A percentile compares a stretch with the other conserved stretches of the same genome.
Conservation (phyloP, 2,329 filamentous ascomycete genomes). For the Penicillium sp. region DNA sequence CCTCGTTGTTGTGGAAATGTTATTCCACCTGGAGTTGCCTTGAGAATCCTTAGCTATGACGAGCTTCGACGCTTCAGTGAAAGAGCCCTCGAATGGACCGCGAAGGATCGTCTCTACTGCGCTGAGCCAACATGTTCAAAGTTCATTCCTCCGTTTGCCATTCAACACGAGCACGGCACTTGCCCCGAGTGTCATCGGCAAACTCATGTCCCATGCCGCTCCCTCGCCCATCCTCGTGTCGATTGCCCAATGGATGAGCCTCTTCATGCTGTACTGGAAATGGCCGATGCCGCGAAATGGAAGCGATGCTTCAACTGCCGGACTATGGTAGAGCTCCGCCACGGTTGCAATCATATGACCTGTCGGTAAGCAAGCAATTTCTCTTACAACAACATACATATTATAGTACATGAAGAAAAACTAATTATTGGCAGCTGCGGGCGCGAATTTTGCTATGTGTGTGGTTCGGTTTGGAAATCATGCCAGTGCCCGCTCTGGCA, state of each 20-base stretch:
- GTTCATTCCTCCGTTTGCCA: conserved; percentile 19
- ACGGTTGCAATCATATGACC: conserved; percentile 21
- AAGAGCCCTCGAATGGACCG: conserved; percentile 15
- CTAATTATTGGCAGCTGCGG: conserved; percentile 12
- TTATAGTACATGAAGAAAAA: too few species aligned
- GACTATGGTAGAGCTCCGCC: conserved; percentile 16
- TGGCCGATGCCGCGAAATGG: conserved; percentile 13
- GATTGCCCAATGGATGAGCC: conserved; percentile 19
- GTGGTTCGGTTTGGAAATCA: conserved; percentile 9
- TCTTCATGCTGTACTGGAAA: conserved; percentile 12
- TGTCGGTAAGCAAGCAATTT: conserved; percentile 14
- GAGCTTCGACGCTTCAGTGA: conserved; percentile 16
- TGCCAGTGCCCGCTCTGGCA: conserved; percentile 14
- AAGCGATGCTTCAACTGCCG: conserved; percentile 16
- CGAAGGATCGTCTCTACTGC: conserved; percentile 21
- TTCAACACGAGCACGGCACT: conserved; percentile 12
- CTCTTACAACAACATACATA: not conserved
- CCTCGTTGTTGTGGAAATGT: conserved; percentile 19
- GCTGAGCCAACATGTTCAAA: conserved; percentile 20
- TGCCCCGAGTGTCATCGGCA: conserved; percentile 14
- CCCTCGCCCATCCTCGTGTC: conserved; percentile 16
- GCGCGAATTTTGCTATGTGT: conserved; percentile 13
- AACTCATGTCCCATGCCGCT: conserved; percentile 19
- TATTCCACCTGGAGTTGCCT: conserved; percentile 3
- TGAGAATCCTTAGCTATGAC: conserved; percentile 7